Evolutionary conservation across 1,139 yeast genomes (phyloP).

Genomic region (Blastobotrys niveus): DNA sequence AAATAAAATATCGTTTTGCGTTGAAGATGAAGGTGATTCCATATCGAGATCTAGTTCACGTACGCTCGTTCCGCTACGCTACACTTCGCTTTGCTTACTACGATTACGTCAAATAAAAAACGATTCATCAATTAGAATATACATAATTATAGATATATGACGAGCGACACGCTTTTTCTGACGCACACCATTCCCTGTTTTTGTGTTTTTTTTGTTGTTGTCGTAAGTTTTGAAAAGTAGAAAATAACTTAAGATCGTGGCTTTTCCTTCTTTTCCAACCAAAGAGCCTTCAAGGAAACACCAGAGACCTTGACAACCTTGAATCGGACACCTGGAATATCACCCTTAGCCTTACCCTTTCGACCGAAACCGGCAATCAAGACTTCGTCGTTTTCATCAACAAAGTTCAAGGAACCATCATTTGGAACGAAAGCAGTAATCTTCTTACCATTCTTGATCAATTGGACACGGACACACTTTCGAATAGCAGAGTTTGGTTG

Average conservation of each 20-base stretch:
- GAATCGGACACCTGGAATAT: slow-evolving; percentile 78
- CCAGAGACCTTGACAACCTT: slow-evolving; percentile 91
- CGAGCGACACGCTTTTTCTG: too few relatives aligned
- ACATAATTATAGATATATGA: too few relatives aligned
- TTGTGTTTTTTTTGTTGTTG: background rate
- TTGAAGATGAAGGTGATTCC: too few relatives aligned
- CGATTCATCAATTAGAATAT: too few relatives aligned
- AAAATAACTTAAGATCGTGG: slow-evolving; percentile 78
- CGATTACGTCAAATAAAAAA: too few relatives aligned
- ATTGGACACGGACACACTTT: slow-evolving; percentile 99
- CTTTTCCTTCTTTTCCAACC: slow-evolving; percentile 99
- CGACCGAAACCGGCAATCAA: slow-evolving; percentile 99
- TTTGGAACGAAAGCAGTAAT: slow-evolving; percentile 99
- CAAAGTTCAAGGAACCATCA: slow-evolving; percentile 99
- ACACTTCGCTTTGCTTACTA: too few relatives aligned
- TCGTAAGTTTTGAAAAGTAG: background rate
- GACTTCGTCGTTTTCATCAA: slow-evolving; percentile 94
- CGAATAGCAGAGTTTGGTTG: slow-evolving; percentile 99
- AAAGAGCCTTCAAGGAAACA: slow-evolving; percentile 98
- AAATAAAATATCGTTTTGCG: too few relatives aligned
- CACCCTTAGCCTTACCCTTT: slow-evolving; percentile 99
- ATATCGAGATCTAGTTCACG: too few relatives aligned
- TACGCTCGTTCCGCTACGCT: too few relatives aligned
- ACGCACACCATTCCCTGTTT: background rate
- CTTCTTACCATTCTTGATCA: slow-evolving; percentile 99